Evolutionary conservation across 176 grass and related monocot species (phyloP).

Genomic region (Carex parvula): DNA sequence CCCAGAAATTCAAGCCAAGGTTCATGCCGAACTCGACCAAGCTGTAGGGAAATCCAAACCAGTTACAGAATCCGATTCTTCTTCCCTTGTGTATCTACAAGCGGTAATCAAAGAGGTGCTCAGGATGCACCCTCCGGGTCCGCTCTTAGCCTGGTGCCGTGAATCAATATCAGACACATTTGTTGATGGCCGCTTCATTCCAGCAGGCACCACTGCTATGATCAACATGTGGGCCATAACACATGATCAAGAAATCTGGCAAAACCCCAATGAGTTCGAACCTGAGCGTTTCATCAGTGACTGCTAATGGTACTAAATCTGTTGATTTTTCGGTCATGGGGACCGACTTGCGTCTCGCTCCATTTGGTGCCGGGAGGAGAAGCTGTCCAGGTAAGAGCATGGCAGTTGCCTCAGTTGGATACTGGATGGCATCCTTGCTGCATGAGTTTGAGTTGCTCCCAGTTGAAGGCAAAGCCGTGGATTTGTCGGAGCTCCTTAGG

Average conservation of each 20-base stretch:
- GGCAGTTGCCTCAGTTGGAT: slow-evolving; percentile 51
- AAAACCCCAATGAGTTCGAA: slow-evolving; percentile 50
- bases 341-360: slow-evolving; percentile 59
- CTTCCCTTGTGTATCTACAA: slow-evolving; percentile 60
- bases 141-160: slow-evolving; percentile 63
- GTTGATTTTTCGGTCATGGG: slow-evolving; percentile 51
- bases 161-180: slow-evolving; percentile 53
- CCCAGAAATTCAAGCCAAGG: slow-evolving; percentile 53
- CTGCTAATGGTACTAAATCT: slow-evolving; percentile 3
- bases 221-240: slow-evolving; percentile 91
- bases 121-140: slow-evolving; percentile 76
- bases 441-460: slow-evolving; percentile 69
- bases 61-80: slow-evolving; percentile 30
- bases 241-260: slow-evolving; percentile 54
- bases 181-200: slow-evolving; percentile 56
- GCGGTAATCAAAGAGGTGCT: slow-evolving; percentile 70
- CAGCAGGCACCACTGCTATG: slow-evolving; percentile 68
- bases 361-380: slow-evolving; percentile 71
- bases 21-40: slow-evolving; percentile 51
- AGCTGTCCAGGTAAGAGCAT: slow-evolving; percentile 74
- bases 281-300: slow-evolving; percentile 55
- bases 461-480: slow-evolving; percentile 26
- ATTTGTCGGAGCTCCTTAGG: slow-evolving; percentile 70
- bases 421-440: slow-evolving; percentile 73
- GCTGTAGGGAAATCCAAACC: slow-evolving; percentile 35